Evolutionary conservation across 1,284 basidiomycete genomes (phyloP), one percentile per base, ranked within the genome.

Genomic region (Rhodotorula sp.): DNA sequence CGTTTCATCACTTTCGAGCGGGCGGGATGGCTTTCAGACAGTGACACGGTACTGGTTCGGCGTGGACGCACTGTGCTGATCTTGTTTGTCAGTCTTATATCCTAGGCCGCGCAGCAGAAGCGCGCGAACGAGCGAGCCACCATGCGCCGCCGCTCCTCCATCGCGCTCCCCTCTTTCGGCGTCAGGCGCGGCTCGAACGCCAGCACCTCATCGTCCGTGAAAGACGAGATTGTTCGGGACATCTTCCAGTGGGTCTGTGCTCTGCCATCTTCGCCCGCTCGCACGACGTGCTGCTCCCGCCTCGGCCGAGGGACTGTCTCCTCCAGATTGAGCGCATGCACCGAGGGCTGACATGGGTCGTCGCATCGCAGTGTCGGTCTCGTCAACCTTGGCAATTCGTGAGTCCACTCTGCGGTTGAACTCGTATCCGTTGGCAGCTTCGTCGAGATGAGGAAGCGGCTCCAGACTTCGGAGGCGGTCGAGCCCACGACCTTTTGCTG

Each of bases 351-450:
- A n/a, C 30, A 27, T 2, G 11, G n/a, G 9, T 48, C 62, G 19
- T 6, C 30, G 20, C 48, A 9, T 24, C 19, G 19, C 70, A 74
- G 73, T 27, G 66, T 73, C 34, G 78, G 78, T 2, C 68, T 79
- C 4, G 59, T 76, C 54, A 79, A 79, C 57, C 61, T 76, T 8
- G 76, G 77, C 58, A 79, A 79, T 55, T 74, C 73, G 67, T 73
- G 36, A 34, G 62, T 54, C 53, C 32, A n/a, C 11, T 36, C 13
- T 27, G 9, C 24, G 13, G 24, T 0, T 39, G 5, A 15, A 11
- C 34, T 39, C 29, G n/a, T 10, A 5, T 2, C 22, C 19, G 3
- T 29, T 27, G 5, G n/a, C n/a, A n/a, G n/a, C n/a, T n/a, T n/a
- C n/a, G n/a, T n/a, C n/a, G n/a, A n/a, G n/a, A n/a, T n/a, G n/a